A percentile compares a stretch with the other conserved stretches of the same genome.
phyloP scores from a whole-genome alignment of 2,329 filamentous ascomycete genomes.

The Thermomyces lanuginosus region DNA sequence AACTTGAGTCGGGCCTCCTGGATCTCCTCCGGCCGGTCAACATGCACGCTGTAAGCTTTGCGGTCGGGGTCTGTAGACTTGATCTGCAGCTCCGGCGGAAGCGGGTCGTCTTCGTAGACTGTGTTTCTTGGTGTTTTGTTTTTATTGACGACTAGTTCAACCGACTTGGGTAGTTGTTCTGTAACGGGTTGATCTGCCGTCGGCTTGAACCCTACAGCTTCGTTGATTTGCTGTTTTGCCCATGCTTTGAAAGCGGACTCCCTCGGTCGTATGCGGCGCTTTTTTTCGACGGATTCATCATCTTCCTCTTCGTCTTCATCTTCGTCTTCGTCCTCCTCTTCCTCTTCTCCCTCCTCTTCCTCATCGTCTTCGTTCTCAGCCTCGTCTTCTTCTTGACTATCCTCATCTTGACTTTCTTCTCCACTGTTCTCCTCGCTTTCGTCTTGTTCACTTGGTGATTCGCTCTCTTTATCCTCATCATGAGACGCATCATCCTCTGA shows the following conservation, averaged over 20 bases:
- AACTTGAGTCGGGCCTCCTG: slow-evolving; percentile 63
- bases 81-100: slow-evolving; percentile 23
- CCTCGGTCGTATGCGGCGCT: slow-evolving; percentile 17
- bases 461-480: slow-evolving; percentile 16
- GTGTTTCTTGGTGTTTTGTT: slow-evolving; percentile 21
- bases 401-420: slow-evolving; percentile 15
- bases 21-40: slow-evolving; percentile 54
- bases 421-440: slow-evolving; percentile 11
- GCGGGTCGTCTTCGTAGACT: slow-evolving; percentile 23
- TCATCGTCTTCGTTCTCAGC: slow-evolving; percentile 11
- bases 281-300: slow-evolving; percentile 10
- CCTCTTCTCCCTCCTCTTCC: slow-evolving; percentile 9
- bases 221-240: slow-evolving; percentile 74
- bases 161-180: slow-evolving; percentile 12
- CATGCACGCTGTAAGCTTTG: slow-evolving; percentile 59
- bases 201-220: slow-evolving; percentile 55
- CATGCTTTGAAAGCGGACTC: slow-evolving; percentile 76
- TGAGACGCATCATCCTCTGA: slow-evolving; percentile 17
- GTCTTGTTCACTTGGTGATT: slow-evolving; percentile 7
- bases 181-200: slow-evolving; percentile 20
- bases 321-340: slow-evolving; percentile 10
- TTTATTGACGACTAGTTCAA: slow-evolving; percentile 13
- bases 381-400: slow-evolving; percentile 13
- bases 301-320: slow-evolving; percentile 22
- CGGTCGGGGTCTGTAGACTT: slow-evolving; percentile 35